Percentiles rank a stretch among this genome's conserved stretches.
phyloP scores from a whole-genome alignment of 306 rosid genomes.

The Parietaria judaica region DNA sequence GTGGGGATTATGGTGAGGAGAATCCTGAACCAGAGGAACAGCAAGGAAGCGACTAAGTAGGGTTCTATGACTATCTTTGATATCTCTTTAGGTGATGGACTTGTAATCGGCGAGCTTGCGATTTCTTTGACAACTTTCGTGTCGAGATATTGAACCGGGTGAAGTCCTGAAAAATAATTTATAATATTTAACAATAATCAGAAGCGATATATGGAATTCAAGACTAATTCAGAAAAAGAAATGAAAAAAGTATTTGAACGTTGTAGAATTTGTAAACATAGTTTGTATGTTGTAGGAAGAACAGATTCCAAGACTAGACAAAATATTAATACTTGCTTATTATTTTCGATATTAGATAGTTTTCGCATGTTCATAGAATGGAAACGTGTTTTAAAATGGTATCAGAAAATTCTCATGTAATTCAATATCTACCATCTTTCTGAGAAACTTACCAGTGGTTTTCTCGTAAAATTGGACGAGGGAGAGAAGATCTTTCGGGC shows the following conservation, averaged over 20 bases:
- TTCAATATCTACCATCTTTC: not conserved
- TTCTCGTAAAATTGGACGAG: conserved; percentile 52
- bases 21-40: conserved; percentile 52
- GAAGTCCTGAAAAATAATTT: conserved; percentile 38
- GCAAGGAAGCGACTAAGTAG: conserved; percentile 36
- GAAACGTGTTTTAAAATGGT: too few relatives aligned
- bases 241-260: too few relatives aligned
- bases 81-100: conserved; percentile 28
- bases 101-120: conserved; percentile 19
- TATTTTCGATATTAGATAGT: too few relatives aligned
- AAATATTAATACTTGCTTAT: too few relatives aligned
- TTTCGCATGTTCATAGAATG: too few relatives aligned
- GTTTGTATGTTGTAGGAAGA: too few relatives aligned
- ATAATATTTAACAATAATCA: not conserved
- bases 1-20: conserved; percentile 32
- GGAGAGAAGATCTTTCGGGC: conserved; percentile 35
- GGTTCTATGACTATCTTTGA: conserved; percentile 36
- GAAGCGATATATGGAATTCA: too few relatives aligned
- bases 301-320: too few relatives aligned
- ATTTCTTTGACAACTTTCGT: conserved; percentile 22
- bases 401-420: too few relatives aligned
- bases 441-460: conserved; percentile 45
- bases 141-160: conserved; percentile 27
- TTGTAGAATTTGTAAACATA: too few relatives aligned
- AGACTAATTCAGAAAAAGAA: too few relatives aligned